Base-by-base conservation (phyloP, 2,329 filamentous ascomycete genomes). In the Ramichloridium luteum region DNA sequence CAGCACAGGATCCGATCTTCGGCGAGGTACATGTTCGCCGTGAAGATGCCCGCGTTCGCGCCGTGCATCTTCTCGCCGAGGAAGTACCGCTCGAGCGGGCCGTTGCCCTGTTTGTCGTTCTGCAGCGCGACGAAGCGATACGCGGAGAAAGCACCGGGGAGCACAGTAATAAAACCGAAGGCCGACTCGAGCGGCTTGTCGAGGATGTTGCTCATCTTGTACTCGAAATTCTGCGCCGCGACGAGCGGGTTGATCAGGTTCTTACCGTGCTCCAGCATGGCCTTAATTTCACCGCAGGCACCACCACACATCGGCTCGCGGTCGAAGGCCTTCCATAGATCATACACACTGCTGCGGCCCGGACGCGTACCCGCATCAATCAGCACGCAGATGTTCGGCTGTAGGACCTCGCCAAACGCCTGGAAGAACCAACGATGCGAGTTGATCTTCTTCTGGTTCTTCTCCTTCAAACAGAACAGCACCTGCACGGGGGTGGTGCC, bases 371-470 rank as follows among this genome's bases (percentile, higher is more conserved):
- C 90, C 2, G 90, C 90, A 59, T 98, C 90, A 43, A 98, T 74
- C 31, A 98, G 70, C 8, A 96, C 88, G 52, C 90, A 96, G 46
- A 98, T 93, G 50, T 96, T 96, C 23, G 90, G 90, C 41, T 96
- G 80, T 27, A 98, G 62, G 3, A 96, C 81, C 13, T 77, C 74
- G 17, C 90, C 90, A 55, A 98, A 98, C 0, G 88, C 90, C 47
- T 92, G 80, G 69, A 98, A 98, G 64, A 98, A 96, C 90, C 90
- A 98, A 55, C 90, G 70, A 57, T 98, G 90, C 0, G 90, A 96
- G 56, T 98, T 98, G 72, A 98, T 98, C 69, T 98, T 98, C 68
- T 98, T 98, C 64, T 94, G 86, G 55, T 98, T 98, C 72, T 94
- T 96, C 55, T 98, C 90, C 65, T 98, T 98, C 39, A 98, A 60